Evolutionary conservation across 129 eudicot species (phyloP), one percentile per base, ranked within the genome.

Genomic region (Heracleum sosnowskyi): DNA sequence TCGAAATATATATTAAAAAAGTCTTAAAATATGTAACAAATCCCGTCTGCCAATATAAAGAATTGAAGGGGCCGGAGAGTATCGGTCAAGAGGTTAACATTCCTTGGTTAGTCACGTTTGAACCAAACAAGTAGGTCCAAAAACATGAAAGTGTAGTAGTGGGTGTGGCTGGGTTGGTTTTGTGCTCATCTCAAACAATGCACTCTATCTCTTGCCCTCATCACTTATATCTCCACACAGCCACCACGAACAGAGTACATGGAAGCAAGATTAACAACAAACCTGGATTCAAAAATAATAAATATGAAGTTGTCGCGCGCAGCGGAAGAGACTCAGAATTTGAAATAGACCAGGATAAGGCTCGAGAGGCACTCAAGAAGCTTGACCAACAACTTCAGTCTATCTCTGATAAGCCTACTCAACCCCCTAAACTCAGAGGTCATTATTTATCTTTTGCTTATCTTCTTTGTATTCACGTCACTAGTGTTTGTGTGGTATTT

Each of bases 321-420:
- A 18, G 79, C 77, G 79, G 84, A 78, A 79, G 79, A 72, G 88
- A 87, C 18, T 79, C 88, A 31, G 84, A 82, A 5, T 87, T 79
- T 26, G 90, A 87, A 78, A 77, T 84, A n/a, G 88, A 87, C 75
- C 73, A 77, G 34, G 88, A 84, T 46, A 84, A 84, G 84, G 90
- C 90, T 49, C 86, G 88, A 46, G 80, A 76, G 74, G 87, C 90
- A 34, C 53, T 87, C 60, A 73, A 82, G 40, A 85, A 87, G 84
- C 83, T 87, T 69, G 90, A 87, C 75, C 84, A 84, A 37, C 88
- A 87, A 81, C 64, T 87, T 74, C 80, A 82, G 40, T 76, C 90
- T 64, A 77, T 87, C n/a, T 79, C 90, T 45, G 37, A 71, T 60
- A 87, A 87, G 60, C 88, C 70, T 77, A 40, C 44, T 11, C 62